These are phyloP conservation scores for Cucumis hystrix DNA, from an alignment of 306 rosid genomes.

Conservation along the genomic window DNA sequence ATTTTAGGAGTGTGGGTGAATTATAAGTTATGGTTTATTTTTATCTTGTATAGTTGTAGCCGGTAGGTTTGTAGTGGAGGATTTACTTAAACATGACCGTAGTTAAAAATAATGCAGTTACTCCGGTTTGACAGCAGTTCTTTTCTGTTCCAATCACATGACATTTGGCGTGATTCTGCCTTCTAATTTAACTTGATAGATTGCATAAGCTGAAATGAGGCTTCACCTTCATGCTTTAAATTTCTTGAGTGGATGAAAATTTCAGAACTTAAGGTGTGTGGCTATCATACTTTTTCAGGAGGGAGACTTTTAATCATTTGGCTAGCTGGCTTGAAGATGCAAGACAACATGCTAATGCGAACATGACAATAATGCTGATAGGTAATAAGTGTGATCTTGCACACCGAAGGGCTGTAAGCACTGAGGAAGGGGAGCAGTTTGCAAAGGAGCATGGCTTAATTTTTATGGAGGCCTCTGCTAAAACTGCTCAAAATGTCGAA, in stretches of 20 bases:
- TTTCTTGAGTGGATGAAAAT: background rate
- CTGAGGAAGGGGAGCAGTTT: constrained; percentile 97
- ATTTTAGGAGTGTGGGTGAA: too few species aligned
- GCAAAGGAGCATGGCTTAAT: constrained; percentile 94
- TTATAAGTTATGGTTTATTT: too few species aligned
- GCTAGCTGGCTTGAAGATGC: constrained; percentile 99
- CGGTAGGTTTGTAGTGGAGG: too few species aligned
- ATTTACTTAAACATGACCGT: background rate
- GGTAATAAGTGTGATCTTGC: constrained; percentile 97
- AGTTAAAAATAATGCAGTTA: background rate
- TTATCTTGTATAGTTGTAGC: too few species aligned
- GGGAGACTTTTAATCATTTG: constrained; percentile 96
- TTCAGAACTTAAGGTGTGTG: background rate
- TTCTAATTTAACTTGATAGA: too few species aligned
- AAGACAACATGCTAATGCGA: constrained; percentile 96
- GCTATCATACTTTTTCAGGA: constrained; percentile 28
- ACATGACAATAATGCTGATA: constrained; percentile 90
- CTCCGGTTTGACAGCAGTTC: too few species aligned
- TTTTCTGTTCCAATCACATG: too few species aligned
- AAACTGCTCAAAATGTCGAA: constrained; percentile 95
- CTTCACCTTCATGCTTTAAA: background rate
- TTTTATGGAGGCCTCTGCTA: constrained; percentile 97
- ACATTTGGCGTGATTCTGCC: too few species aligned
- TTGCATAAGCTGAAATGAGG: too few species aligned
- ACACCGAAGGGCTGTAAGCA: constrained; percentile 97